Evolutionary conservation across 1,139 yeast genomes (phyloP).

Genomic region (Diutina mesorugosa): DNA sequence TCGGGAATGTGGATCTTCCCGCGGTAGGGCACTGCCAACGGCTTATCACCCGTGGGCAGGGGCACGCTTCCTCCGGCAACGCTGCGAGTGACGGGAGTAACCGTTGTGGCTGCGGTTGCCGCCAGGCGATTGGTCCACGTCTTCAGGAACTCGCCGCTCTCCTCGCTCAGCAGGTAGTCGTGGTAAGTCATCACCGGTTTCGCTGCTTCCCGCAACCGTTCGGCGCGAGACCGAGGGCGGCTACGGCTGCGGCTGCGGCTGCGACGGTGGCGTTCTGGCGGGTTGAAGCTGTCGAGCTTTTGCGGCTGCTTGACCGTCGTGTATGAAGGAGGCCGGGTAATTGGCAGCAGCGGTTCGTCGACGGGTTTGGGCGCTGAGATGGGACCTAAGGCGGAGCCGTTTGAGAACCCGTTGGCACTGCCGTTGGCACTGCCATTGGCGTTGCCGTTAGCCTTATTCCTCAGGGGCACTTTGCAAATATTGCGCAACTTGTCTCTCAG

Average conservation of each 20-base stretch:
- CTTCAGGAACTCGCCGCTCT: background rate
- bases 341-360: background rate
- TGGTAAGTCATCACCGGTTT: background rate
- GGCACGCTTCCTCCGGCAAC: background rate
- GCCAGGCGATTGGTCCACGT: background rate
- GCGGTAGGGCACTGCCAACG: background rate
- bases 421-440: background rate
- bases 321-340: background rate
- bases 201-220: background rate
- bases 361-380: background rate
- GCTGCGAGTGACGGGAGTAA: background rate
- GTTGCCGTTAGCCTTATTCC: background rate
- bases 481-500: background rate
- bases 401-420: too few species aligned
- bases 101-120: background rate
- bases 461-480: background rate
- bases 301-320: background rate
- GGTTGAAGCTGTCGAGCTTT: background rate
- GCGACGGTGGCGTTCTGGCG: background rate
- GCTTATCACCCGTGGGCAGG: background rate
- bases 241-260: background rate
- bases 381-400: too few species aligned
- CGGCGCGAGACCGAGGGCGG: background rate
- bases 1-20: background rate
- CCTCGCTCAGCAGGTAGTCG: background rate